Evolutionary conservation across 2,329 filamentous ascomycete species (phyloP).

Genomic region (Drechslerella stenobrocha): DNA sequence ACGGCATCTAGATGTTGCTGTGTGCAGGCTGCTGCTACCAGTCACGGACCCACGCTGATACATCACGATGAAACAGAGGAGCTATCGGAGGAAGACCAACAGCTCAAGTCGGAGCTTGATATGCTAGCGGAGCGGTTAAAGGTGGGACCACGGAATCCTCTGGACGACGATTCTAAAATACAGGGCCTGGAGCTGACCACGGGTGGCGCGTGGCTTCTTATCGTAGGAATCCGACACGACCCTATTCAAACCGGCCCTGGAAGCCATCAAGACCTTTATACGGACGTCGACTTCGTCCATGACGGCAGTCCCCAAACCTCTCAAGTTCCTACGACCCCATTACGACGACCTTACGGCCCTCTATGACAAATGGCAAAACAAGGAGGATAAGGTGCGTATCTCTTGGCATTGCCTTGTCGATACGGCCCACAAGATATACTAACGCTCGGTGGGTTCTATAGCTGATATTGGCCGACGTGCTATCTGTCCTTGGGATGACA

Average conservation of each 20-base stretch:
- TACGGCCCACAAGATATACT: slow-evolving; percentile 25
- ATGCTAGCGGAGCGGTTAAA: slow-evolving; percentile 96
- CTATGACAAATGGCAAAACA: slow-evolving; percentile 84
- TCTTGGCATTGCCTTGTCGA: slow-evolving; percentile 31
- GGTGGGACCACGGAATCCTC: slow-evolving; percentile 55
- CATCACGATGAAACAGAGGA: slow-evolving; percentile 67
- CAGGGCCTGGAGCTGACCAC: slow-evolving; percentile 24
- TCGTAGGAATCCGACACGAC: slow-evolving; percentile 77
- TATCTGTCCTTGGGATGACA: slow-evolving; percentile 98
- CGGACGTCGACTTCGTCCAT: slow-evolving; percentile 99
- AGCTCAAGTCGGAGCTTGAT: slow-evolving; percentile 95
- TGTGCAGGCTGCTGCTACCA: slow-evolving; percentile 54
- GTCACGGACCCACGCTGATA: slow-evolving; percentile 51
- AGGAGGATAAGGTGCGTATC: slow-evolving; percentile 74
- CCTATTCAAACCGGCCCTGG: slow-evolving; percentile 88
- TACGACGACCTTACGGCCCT: slow-evolving; percentile 85
- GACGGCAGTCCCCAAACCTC: slow-evolving; percentile 96
- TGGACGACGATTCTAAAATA: slow-evolving; percentile 25
- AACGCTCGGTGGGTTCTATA: slow-evolving; percentile 52
- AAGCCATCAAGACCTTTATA: slow-evolving; percentile 97
- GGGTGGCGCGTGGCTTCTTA: slow-evolving; percentile 41
- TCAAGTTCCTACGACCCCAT: slow-evolving; percentile 96
- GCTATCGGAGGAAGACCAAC: slow-evolving; percentile 95
- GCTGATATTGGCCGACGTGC: slow-evolving; percentile 82
- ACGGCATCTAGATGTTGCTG: slow-evolving; percentile 55